Base-by-base conservation (phyloP, 306 rosid species). In the Lathyrus aphaca region DNA sequence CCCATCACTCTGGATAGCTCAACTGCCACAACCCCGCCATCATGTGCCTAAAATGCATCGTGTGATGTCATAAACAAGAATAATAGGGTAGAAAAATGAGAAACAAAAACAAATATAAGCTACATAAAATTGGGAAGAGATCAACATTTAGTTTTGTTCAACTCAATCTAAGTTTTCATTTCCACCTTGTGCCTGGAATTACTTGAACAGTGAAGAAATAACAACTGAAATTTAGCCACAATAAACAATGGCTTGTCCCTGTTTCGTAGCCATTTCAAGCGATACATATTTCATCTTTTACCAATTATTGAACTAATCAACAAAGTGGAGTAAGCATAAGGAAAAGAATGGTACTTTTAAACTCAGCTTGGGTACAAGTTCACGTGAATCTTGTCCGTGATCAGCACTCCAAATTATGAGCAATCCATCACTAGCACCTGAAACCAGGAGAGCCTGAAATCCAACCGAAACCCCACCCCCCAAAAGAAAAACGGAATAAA, bases 361-460 rank as follows among this genome's bases (percentile, higher is more conserved):
- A 80, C 96, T 89, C 79, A 91, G 88, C 75, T 95, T 95, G 68
- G 99, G 99, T 40, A 89, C 97, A 73, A 95, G 96, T 82, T 95
- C 99, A 79, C 95, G 94, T 61, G 99, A 91, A 84, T 91, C 97
- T 76, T 86, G 99, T 70, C 89, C 79, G 50, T 95, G 95, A 82
- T 95, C 99, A 3, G 97, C 97, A 86, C 92, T 95, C 99, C 99
- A 95, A 61, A 91, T 76, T 74, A 95, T 86, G 70, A 95, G 95
- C 83, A 95, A 79, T 48, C 97, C 99, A 81, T 95, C 99, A 82
- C 84, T 95, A 74, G 88, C 97, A 48, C 99, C 99, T 0, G 99
- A 95, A 67, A 95, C 96, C 80, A 95, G 62, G 81, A 91, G 97
- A 59, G 96, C 92, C 99, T 95, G 84, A 81, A 71, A 67, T 71